Evolutionary conservation across 73 alveolate species (phyloP), one percentile per base, ranked within the genome.

Genomic region (Tetrahymena thermophila): DNA sequence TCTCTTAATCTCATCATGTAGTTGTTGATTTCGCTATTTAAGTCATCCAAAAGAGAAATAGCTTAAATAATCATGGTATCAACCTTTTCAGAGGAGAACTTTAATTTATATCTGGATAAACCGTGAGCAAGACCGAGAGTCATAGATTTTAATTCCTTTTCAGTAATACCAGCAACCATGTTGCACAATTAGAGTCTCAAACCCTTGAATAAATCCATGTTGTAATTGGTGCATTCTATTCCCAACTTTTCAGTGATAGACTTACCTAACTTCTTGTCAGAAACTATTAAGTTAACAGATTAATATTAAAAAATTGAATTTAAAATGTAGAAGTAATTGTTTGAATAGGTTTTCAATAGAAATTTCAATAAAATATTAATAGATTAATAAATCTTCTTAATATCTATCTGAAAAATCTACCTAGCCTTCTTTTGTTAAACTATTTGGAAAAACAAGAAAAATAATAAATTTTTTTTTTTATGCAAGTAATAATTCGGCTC

Each of bases 1-100:
- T 98, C 99, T 97, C 99, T 98, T n/a, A 99, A 98, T 97, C 99
- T 97, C 99, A 99, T 99, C 94, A 99, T 99, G 94, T 99, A 99
- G 97, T 99, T 99, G 97, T 99, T 99, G 95, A 99, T 98, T 97
- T 99, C 99, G 97, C 98, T 99, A 93, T 99, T 99, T 93, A 99
- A 94, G 97, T 99, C 99, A 94, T 99, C 99, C 93, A 99, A 96
- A 93, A 99, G 97, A 0, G 99, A 99, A 85, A 99, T 99, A 35
- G 99, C 99, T 97, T 99, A 98, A 35, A 98, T 99, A 93, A 99
- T 99, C 99, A 99, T 99, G 84, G 99, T 97, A 95, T 99, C 99
- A 28, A 99, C 99, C 97, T 99, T 99, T 95, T 99, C 99, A 94
- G 99, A 95, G 56, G 99, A 98, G 97, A 99, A 99, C 94, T 99